A percentile compares a stretch with the other conserved stretches of the same genome.
These are phyloP conservation scores for Babesia divergens DNA, from an alignment of 169 alveolate genomes.

Conservation along the genomic window DNA sequence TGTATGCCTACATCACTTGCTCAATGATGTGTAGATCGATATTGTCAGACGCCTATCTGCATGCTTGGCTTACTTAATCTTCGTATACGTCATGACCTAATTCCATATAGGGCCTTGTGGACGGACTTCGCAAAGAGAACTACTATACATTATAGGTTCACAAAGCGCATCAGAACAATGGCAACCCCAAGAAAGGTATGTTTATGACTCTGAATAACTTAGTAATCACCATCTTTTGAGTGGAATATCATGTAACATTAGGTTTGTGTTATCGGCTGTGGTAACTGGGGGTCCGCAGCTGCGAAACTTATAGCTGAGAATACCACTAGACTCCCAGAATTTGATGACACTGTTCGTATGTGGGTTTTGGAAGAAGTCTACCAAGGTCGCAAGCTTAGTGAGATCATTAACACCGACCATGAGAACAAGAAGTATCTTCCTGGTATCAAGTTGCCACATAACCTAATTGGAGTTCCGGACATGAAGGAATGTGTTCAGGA, in stretches of 20 bases:
- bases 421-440: constrained; percentile 87
- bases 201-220: background rate
- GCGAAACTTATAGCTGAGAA: constrained; percentile 77
- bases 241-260: background rate
- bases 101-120: no score
- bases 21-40: no score
- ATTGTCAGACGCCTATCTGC: no score
- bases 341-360: constrained; percentile 73
- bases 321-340: constrained; percentile 53
- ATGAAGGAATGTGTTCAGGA: constrained; percentile 80
- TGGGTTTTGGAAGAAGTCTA: constrained; percentile 85
- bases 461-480: constrained; percentile 83
- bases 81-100: no score
- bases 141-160: no score
- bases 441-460: constrained; percentile 82
- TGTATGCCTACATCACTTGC: no score
- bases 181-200: constrained; percentile 9
- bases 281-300: constrained; percentile 86
- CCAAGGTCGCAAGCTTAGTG: constrained; percentile 81
- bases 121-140: no score
- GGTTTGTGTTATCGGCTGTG: constrained; percentile 85
- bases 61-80: no score
- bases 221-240: background rate
- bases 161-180: background rate
- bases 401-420: constrained; percentile 81